Percentiles rank a stretch among this genome's conserved stretches.
Evolutionary conservation across 441 rosid species (phyloP).

Genomic region (Codiaeum variegatum): DNA sequence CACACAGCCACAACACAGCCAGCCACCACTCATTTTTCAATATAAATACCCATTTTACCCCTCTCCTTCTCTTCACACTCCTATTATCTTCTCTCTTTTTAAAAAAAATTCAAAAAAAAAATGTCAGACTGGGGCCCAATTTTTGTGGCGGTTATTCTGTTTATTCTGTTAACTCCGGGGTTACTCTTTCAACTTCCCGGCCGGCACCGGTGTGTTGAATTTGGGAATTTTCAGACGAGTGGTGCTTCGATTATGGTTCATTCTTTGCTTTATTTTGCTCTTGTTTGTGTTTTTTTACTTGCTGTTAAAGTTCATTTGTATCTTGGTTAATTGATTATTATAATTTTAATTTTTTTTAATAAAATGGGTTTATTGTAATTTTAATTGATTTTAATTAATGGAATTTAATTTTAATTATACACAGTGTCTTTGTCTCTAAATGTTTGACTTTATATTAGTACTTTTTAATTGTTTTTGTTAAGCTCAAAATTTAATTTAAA

Average conservation of each 20-base stretch:
- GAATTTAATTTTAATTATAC: no score
- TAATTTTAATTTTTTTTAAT: no score
- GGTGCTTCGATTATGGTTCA: slow-evolving; percentile 77
- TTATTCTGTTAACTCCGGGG: slow-evolving; percentile 72
- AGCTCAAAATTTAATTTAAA: no score
- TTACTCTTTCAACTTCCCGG: slow-evolving; percentile 85
- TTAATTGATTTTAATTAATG: no score
- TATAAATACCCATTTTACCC: slow-evolving; percentile 6
- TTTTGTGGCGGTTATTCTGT: slow-evolving; percentile 59
- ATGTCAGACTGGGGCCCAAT: slow-evolving; percentile 82
- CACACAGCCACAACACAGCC: background rate
- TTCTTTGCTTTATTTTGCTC: slow-evolving; percentile 65
- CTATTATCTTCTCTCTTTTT: background rate
- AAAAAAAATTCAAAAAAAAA: background rate
- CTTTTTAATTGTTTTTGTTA: no score
- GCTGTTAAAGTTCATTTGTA: slow-evolving; percentile 65
- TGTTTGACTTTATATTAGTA: no score
- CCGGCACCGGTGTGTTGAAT: slow-evolving; percentile 46
- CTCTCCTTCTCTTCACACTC: background rate
- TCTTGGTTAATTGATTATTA: slow-evolving; percentile 30
- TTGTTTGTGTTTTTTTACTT: slow-evolving; percentile 72
- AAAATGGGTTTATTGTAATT: background rate
- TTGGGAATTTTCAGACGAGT: slow-evolving; percentile 87
- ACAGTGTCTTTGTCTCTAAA: no score
- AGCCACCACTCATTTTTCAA: background rate